phyloP scores from a whole-genome alignment of 2,329 filamentous ascomycete species.

The Colletotrichum incanum region DNA sequence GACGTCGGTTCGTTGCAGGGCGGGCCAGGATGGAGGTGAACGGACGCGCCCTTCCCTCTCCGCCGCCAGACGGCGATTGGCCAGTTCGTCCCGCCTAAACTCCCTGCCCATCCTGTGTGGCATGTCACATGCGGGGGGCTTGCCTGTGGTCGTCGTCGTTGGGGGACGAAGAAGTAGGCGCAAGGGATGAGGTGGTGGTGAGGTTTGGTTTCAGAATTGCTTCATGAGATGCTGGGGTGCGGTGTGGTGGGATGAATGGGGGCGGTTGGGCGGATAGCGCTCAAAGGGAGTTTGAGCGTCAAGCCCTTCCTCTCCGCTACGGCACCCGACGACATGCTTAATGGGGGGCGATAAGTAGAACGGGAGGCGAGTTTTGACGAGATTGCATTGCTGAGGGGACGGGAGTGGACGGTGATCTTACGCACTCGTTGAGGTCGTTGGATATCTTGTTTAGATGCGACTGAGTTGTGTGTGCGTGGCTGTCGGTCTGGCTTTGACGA shows the following conservation, averaged over 20 bases:
- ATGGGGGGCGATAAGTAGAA: not conserved
- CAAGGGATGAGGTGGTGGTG: constrained; percentile 17
- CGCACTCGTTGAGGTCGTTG: not conserved
- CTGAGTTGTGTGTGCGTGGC: not conserved
- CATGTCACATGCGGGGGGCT: constrained; percentile 26
- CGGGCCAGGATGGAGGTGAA: not conserved
- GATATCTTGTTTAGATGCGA: not conserved
- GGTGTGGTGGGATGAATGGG: constrained; percentile 38
- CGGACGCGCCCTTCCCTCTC: not conserved
- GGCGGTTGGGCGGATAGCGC: constrained; percentile 20
- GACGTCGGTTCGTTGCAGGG: not conserved
- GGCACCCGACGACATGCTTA: constrained; percentile 2
- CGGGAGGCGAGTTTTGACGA: not conserved
- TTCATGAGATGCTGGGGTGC: constrained; percentile 51
- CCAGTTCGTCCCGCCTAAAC: constrained; percentile 36
- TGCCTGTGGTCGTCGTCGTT: not conserved
- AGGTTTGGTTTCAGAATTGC: constrained; percentile 59
- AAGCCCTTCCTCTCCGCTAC: not conserved
- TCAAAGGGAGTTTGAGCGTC: constrained; percentile 25
- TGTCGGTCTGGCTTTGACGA: not conserved
- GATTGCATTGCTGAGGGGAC: constrained; percentile 4
- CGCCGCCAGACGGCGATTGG: constrained; percentile 25
- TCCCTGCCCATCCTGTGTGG: not conserved
- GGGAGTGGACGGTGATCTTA: not conserved
- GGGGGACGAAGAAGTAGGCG: not conserved